Evolutionary conservation across 176 grass and related monocot species (phyloP).

Genomic region (Zea mays): DNA sequence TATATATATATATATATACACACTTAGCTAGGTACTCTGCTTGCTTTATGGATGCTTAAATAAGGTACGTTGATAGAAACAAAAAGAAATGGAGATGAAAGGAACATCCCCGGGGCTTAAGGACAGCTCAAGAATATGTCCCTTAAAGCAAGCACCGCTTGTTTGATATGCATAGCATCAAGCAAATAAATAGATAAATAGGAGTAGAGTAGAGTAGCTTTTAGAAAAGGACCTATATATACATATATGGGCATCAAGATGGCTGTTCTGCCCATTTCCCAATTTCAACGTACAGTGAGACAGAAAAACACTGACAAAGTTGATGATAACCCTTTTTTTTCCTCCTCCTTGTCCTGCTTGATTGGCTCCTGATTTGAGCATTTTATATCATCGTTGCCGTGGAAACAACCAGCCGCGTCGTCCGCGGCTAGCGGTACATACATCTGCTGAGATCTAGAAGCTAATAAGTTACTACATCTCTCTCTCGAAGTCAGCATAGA

Average conservation of each 20-base stretch:
- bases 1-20: neutral
- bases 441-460: slow-evolving; percentile 37
- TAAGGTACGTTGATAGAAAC: slow-evolving; percentile 33
- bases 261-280: slow-evolving; percentile 28
- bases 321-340: slow-evolving; percentile 16
- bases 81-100: slow-evolving; percentile 55
- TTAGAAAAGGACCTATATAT: slow-evolving; percentile 34
- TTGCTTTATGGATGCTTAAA: slow-evolving; percentile 38
- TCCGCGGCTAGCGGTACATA: slow-evolving; percentile 21
- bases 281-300: slow-evolving; percentile 17
- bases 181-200: neutral
- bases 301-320: slow-evolving; percentile 42
- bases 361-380: slow-evolving; percentile 31
- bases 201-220: neutral
- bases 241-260: slow-evolving; percentile 41
- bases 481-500: slow-evolving; percentile 38
- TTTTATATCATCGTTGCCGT: slow-evolving; percentile 36
- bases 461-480: neutral
- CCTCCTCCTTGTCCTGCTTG: slow-evolving; percentile 33
- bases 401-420: slow-evolving; percentile 35
- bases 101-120: slow-evolving; percentile 41
- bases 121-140: slow-evolving; percentile 54
- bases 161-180: slow-evolving; percentile 45
- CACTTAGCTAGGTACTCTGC: slow-evolving; percentile 6
- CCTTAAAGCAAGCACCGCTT: slow-evolving; percentile 53